Evolutionary conservation across 345 rosid genomes (phyloP), one percentile per base, ranked within the genome.

Genomic region (Passiflora organensis): DNA sequence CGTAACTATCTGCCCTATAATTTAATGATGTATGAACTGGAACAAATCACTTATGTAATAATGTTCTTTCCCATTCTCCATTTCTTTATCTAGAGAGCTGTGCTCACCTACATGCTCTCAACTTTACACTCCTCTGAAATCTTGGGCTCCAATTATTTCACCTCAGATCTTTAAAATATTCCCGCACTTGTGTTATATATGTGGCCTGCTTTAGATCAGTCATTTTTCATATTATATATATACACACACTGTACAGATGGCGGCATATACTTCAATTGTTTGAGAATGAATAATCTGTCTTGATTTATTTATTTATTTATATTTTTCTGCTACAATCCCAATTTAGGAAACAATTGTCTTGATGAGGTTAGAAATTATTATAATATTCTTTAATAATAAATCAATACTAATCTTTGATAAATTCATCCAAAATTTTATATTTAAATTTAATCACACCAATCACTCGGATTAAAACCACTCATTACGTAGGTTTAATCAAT

Each of bases 101-200:
- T 51, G 36, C 24, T 32, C 15, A 32, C 47, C 36, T 11, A 5
- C 48, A 55, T 48, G n/a, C 17, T 47, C 23, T 49, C 52, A 41
- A 44, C 32, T 51, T 64, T 64, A 60, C 51, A 55, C 17, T 2
- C 0, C 39, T 11, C 11, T 17, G 47, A 20, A 48, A 49, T 64
- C 66, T 64, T 13, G 22, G 50, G 52, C 59, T 54, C 65, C 74
- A 66, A 74, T 62, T 63, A 63, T 65, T 55, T 66, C 42, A 51
- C 16, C 45, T 19, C 36, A 17, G 6, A 5, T 10, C 48, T 51
- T 28, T 57, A 51, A 45, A 56, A 22, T 23, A 15, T 15, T 16
- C 13, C 1, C 5, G n/a, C 6, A 14, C 25, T 20, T 46, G 11
- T 50, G 45, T 60, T 37, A 10, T n/a, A n/a, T n/a, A n/a, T n/a